These are phyloP conservation scores for Fragaria nilgerrensis DNA, from an alignment of 306 rosid species.

Conservation along the genomic window DNA sequence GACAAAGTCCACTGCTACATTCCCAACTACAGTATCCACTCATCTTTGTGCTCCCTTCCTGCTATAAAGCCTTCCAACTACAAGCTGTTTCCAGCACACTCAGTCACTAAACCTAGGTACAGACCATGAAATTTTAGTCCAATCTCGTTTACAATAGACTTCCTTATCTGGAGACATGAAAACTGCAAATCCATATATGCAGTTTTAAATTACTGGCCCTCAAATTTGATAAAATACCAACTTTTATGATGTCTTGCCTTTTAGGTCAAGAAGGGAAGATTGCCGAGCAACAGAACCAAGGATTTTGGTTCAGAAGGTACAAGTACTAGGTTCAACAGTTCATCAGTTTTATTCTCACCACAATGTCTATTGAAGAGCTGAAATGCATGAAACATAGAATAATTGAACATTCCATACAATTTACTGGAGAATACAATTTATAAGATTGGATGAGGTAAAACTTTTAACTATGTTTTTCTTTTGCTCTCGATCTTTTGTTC, in stretches of 20 bases:
- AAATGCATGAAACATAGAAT: background rate
- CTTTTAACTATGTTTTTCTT: no score
- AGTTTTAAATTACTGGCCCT: background rate
- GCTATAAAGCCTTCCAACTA: slow-evolving; percentile 6
- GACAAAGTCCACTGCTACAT: background rate
- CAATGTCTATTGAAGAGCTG: background rate
- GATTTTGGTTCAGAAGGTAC: background rate
- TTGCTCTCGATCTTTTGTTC: background rate
- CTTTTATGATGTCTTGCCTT: background rate
- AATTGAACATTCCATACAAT: background rate
- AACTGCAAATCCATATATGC: background rate
- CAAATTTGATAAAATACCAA: background rate
- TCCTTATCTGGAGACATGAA: background rate
- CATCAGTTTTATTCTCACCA: background rate
- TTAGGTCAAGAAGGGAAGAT: background rate
- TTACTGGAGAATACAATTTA: background rate
- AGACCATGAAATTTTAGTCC: background rate
- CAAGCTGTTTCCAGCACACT: background rate
- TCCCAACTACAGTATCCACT: background rate
- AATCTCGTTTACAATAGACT: background rate
- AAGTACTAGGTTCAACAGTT: background rate
- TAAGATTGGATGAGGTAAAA: background rate
- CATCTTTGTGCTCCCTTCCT: background rate
- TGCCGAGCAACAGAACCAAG: background rate
- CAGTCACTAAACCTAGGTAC: background rate